Percentiles rank a stretch among this genome's conserved stretches.
phyloP scores from a whole-genome alignment of 2,329 filamentous ascomycete genomes.

The Drechslerella dactyloides region DNA sequence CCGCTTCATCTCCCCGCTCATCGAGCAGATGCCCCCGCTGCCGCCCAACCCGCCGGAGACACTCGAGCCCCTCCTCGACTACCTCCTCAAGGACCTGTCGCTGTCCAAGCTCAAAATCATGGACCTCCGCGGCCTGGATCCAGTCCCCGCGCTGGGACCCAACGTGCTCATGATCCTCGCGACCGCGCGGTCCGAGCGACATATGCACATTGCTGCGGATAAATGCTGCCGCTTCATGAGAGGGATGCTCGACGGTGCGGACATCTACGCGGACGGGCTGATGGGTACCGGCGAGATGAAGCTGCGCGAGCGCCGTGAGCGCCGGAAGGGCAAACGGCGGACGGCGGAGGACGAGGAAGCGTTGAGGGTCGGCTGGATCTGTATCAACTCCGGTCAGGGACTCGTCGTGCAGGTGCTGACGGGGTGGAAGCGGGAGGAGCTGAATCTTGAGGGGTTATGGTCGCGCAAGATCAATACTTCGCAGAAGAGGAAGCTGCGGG shows the following conservation, averaged over 20 bases:
- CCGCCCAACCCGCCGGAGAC: slow-evolving; percentile 75
- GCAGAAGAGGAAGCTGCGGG: slow-evolving; percentile 56
- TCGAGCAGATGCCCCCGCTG: slow-evolving; percentile 56
- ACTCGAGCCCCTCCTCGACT: slow-evolving; percentile 74
- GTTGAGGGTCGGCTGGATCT: slow-evolving; percentile 93
- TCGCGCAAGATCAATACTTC: slow-evolving; percentile 59
- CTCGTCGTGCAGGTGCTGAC: slow-evolving; percentile 76
- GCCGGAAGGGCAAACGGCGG: slow-evolving; percentile 79
- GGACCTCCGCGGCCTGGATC: slow-evolving; percentile 83
- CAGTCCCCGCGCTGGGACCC: slow-evolving; percentile 82
- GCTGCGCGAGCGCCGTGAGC: slow-evolving; percentile 79
- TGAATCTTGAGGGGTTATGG: slow-evolving; percentile 72
- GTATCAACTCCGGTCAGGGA: slow-evolving; percentile 77
- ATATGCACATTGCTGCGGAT: slow-evolving; percentile 88
- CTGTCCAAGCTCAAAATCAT: slow-evolving; percentile 80
- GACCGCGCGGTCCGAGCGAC: slow-evolving; percentile 88
- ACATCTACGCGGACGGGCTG: slow-evolving; percentile 76
- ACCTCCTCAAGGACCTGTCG: slow-evolving; percentile 82
- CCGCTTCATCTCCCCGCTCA: slow-evolving; percentile 62
- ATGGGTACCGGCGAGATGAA: slow-evolving; percentile 91
- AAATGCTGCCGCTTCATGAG: slow-evolving; percentile 84
- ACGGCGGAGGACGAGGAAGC: slow-evolving; percentile 74
- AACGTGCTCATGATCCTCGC: slow-evolving; percentile 92
- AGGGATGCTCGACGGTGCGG: slow-evolving; percentile 59
- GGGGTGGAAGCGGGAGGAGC: slow-evolving; percentile 71